Evolutionary conservation across 495 filamentous ascomycete genomes (phyloP), one percentile per base, ranked within the genome.

Genomic region (Patellaria atrata): DNA sequence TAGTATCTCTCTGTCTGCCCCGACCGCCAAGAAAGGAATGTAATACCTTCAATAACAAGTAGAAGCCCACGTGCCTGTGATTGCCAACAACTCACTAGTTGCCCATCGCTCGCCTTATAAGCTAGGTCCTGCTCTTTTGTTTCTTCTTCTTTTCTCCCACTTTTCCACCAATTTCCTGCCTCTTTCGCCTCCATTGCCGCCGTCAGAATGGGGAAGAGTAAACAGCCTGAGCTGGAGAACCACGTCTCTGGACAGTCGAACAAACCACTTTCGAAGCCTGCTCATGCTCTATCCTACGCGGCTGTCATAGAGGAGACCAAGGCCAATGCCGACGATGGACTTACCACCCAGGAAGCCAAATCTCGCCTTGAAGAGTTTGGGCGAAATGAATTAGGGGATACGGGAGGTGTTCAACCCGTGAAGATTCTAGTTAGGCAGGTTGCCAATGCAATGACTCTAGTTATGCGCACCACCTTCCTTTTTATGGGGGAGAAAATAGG

Each of bases 381-480:
- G 8, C 53, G 55, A 6, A 83, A 82, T 47, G 64, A 73, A 37
- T 47, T 83, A 20, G 68, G 69, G 27, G 66, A 70, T 27, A 67
- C 61, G 31, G 60, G 61, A 39, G 66, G 73, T 11, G 71, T 80
- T 33, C 65, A 68, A 13, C 49, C 65, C 15, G 58, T 52, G 1
- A 68, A 67, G 41, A 78, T 78, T 47, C 48, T 78, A 5, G 55
- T 77, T 35, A 53, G 68, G 5, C 71, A 77, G 41, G 56, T 77
- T 21, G 69, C 77, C 42, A 78, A 80, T 48, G 75, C 76, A 5
- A 74, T 82, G 67, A 71, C 73, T 44, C 54, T 75, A 42, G 67
- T 72, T 45, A 44, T 48, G 52, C 16, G 10, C 12, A 27, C 31
- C 44, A 46, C 5, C 27, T 17, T 34, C 15, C 26, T 25, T 23